Conservation (phyloP, 2,329 filamentous ascomycete genomes). For the Bipolaris oryzae region DNA sequence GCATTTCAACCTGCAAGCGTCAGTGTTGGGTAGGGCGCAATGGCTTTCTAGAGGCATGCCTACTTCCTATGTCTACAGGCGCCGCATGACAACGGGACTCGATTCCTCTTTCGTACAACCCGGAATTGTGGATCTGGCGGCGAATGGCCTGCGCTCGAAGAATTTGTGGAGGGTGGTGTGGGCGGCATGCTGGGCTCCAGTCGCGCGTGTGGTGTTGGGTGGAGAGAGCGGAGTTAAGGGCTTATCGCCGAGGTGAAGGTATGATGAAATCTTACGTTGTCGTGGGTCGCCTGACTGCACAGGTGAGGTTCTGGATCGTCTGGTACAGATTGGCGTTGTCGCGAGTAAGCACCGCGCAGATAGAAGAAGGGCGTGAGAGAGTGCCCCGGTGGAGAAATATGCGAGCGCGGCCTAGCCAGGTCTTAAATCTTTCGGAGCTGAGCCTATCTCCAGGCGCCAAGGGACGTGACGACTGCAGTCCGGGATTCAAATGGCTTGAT, state of each 20-base stretch:
- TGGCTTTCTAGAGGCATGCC: constrained; percentile 19
- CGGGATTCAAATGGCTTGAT: constrained; percentile 25
- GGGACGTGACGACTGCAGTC: constrained; percentile 5
- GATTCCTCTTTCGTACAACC: constrained; percentile 88
- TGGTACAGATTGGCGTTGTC: constrained; percentile 10
- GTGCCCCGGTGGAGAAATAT: constrained; percentile 17
- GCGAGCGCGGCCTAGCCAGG: constrained; percentile 27
- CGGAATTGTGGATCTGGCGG: constrained; percentile 86
- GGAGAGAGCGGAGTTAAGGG: constrained; percentile 27
- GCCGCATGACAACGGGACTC: constrained; percentile 88
- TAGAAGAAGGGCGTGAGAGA: constrained; percentile 18
- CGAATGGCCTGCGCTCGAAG: constrained; percentile 77
- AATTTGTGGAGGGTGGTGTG: constrained; percentile 77
- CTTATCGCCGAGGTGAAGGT: constrained; percentile 32
- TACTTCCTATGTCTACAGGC: constrained; percentile 92
- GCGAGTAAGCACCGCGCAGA: constrained; percentile 14
- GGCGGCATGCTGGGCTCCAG: constrained; percentile 64
- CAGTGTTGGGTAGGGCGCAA: constrained; percentile 14
- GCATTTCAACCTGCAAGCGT: constrained; percentile 74
- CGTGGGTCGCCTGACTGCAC: constrained; percentile 10
- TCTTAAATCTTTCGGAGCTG: constrained; percentile 37
- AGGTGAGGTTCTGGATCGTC: not conserved
- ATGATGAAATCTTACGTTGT: constrained; percentile 11
- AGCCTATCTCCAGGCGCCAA: constrained; percentile 39
- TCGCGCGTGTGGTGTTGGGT: constrained; percentile 4